These are phyloP conservation scores for Fusarium agapanthi DNA, from an alignment of 2,329 filamentous ascomycete species.

Conservation along the genomic window DNA sequence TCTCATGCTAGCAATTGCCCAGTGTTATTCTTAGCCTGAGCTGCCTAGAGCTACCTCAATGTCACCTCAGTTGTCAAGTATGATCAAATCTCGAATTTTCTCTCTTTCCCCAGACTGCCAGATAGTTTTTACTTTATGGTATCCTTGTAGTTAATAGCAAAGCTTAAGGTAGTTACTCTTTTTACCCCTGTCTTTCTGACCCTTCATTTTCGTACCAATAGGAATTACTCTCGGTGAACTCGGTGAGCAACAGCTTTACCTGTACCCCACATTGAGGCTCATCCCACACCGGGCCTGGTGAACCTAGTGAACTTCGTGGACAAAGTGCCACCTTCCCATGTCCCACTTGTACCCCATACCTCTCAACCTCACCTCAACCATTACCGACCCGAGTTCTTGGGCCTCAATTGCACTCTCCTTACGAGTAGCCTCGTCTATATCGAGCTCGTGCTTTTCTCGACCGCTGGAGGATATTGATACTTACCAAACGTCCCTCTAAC, in stretches of 20 bases:
- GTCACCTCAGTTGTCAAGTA: neutral
- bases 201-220: neutral
- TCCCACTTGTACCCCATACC: slow-evolving; percentile 31
- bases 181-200: neutral
- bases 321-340: slow-evolving; percentile 32
- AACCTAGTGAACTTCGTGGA: slow-evolving; percentile 21
- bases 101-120: neutral
- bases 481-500: neutral
- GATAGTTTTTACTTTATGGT: neutral
- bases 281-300: slow-evolving; percentile 27
- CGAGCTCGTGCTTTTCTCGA: neutral
- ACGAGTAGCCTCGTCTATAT: neutral
- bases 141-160: neutral
- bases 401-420: neutral
- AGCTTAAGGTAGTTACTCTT: neutral
- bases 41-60: neutral
- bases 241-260: slow-evolving; percentile 6
- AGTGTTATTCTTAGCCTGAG: neutral
- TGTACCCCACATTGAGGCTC: slow-evolving; percentile 39
- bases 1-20: neutral
- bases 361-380: slow-evolving; percentile 14
- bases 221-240: slow-evolving; percentile 6
- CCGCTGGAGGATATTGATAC: neutral
- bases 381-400: slow-evolving; percentile 2
- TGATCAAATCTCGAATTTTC: neutral